phyloP scores from a whole-genome alignment of 169 alveolate species.

The Plasmodium gallinaceum region DNA sequence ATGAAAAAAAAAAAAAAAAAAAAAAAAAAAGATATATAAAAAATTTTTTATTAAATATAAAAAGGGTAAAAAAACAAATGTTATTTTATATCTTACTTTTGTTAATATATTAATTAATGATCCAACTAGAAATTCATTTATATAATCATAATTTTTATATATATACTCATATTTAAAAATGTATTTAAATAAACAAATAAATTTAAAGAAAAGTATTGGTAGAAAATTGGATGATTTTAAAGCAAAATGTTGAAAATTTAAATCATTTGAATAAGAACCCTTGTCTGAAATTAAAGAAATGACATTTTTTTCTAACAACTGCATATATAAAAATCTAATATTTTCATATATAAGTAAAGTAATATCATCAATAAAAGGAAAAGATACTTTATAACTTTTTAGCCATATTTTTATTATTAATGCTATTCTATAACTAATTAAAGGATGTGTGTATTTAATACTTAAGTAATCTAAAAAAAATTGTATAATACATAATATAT shows the following conservation, averaged over 20 bases:
- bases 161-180: slow-evolving; percentile 55
- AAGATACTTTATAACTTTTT: slow-evolving; percentile 40
- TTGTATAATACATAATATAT: slow-evolving; percentile 54
- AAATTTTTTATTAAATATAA: too few relatives aligned
- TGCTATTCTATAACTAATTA: slow-evolving; percentile 58
- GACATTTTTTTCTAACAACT: slow-evolving; percentile 18
- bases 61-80: too few relatives aligned
- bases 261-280: neutral
- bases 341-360: slow-evolving; percentile 46
- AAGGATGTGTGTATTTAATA: slow-evolving; percentile 42
- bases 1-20: neutral
- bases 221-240: slow-evolving; percentile 47
- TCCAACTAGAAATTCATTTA: slow-evolving; percentile 50
- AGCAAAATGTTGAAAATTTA: slow-evolving; percentile 11
- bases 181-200: slow-evolving; percentile 39
- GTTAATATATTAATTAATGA: slow-evolving; percentile 18
- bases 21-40: neutral
- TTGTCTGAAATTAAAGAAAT: neutral
- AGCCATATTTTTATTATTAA: slow-evolving; percentile 51
- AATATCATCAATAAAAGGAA: slow-evolving; percentile 61
- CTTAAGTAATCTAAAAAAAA: slow-evolving; percentile 36
- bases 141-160: slow-evolving; percentile 37
- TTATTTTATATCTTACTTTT: slow-evolving; percentile 7
- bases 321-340: slow-evolving; percentile 20
- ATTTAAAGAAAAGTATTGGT: slow-evolving; percentile 60